Conservation (phyloP, 2,329 filamentous ascomycete species). For the Aspergillus pseudoterreus region DNA sequence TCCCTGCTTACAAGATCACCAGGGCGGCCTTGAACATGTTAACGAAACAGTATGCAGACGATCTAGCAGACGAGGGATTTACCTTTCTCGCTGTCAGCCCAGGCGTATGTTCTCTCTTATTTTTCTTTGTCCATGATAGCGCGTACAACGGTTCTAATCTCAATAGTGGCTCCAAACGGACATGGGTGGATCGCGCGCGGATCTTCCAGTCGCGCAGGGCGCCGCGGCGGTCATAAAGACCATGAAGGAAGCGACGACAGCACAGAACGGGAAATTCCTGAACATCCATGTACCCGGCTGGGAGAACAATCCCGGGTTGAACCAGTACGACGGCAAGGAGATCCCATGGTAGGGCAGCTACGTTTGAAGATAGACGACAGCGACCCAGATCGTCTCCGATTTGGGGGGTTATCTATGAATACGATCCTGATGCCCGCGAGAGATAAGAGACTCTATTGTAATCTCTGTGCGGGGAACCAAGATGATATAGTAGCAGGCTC, state of each 20-base stretch:
- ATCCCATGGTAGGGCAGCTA: slow-evolving; percentile 25
- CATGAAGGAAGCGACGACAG: slow-evolving; percentile 38
- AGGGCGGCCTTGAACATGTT: slow-evolving; percentile 50
- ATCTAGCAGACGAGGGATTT: slow-evolving; percentile 39
- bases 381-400: no score
- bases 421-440: no score
- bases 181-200: slow-evolving; percentile 38
- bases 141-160: background rate
- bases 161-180: slow-evolving; percentile 47
- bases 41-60: slow-evolving; percentile 30
- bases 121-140: background rate
- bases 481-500: background rate
- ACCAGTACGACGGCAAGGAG: slow-evolving; percentile 36
- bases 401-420: no score
- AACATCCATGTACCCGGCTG: slow-evolving; percentile 40
- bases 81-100: slow-evolving; percentile 41
- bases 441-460: no score
- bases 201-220: slow-evolving; percentile 40
- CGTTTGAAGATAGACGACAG: background rate
- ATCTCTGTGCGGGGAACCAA: no score
- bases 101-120: slow-evolving; percentile 34
- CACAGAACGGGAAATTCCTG: slow-evolving; percentile 48
- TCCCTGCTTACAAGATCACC: slow-evolving; percentile 43
- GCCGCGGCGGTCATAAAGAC: slow-evolving; percentile 41
- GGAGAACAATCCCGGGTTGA: slow-evolving; percentile 32